These are phyloP conservation scores for Fistulinella cinereoalba DNA, from an alignment of 1,284 basidiomycete species.

Conservation along the genomic window DNA sequence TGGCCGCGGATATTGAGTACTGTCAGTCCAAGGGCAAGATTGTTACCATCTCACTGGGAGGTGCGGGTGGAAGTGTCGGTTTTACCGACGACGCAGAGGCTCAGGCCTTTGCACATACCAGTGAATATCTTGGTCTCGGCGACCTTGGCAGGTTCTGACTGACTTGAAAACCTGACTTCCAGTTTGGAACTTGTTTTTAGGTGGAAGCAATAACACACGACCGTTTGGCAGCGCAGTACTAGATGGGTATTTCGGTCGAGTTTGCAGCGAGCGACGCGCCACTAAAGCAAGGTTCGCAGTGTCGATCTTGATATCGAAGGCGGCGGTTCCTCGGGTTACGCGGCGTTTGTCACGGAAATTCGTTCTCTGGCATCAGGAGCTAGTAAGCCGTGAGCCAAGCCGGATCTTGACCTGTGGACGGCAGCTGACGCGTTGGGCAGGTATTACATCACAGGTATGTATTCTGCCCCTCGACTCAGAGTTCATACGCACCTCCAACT, in stretches of 20 bases:
- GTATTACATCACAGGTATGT: conserved; percentile 53
- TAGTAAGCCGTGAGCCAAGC: conserved; percentile 46
- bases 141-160: background rate
- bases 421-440: conserved; percentile 28
- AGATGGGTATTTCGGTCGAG: conserved; percentile 49
- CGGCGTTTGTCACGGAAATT: conserved; percentile 54
- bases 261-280: background rate
- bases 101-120: conserved; percentile 50
- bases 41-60: conserved; percentile 62
- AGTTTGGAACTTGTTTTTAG: conserved; percentile 67
- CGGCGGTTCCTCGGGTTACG: conserved; percentile 50
- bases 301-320: conserved; percentile 69
- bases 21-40: conserved; percentile 68
- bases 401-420: background rate
- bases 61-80: conserved; percentile 53
- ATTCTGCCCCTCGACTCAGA: background rate
- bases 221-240: conserved; percentile 64
- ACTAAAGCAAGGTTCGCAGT: conserved; percentile 30
- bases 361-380: conserved; percentile 46
- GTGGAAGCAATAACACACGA: conserved; percentile 42
- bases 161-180: conserved; percentile 1
- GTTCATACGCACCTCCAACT: background rate
- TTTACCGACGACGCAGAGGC: conserved; percentile 56
- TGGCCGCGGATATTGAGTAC: conserved; percentile 55
- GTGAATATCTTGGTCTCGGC: conserved; percentile 7